phyloP scores from a whole-genome alignment of 2,329 filamentous ascomycete genomes.

The Acephala macrosclerotiorum region DNA sequence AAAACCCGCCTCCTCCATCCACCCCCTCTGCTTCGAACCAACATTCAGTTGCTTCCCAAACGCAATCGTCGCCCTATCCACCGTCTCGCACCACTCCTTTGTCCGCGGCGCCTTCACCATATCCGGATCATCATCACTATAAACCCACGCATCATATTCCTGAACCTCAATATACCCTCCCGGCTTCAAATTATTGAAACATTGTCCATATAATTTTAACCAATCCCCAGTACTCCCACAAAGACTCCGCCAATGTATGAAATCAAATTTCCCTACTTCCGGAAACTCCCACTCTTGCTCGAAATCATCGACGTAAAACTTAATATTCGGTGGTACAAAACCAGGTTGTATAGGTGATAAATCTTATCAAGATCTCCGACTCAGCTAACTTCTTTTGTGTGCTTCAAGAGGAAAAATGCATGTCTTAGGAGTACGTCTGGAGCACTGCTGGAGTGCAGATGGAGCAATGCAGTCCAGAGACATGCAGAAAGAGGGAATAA shows the following conservation, averaged over 20 bases:
- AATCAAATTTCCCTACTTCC: conserved; percentile 45
- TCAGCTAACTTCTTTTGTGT: no score
- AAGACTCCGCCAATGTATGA: conserved; percentile 43
- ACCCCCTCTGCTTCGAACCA: conserved; percentile 18
- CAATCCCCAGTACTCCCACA: conserved; percentile 20
- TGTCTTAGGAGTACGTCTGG: no score
- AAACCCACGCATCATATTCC: conserved; percentile 25
- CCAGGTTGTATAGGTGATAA: conserved; percentile 19
- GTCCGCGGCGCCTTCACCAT: conserved; percentile 16
- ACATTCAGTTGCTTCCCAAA: conserved; percentile 32
- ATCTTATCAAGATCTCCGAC: conserved; percentile 2
- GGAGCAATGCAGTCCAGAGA: no score
- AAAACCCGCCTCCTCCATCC: conserved; percentile 49
- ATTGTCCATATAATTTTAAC: conserved; percentile 17
- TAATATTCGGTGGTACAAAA: conserved; percentile 38
- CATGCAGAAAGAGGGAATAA: no score
- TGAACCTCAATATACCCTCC: conserved; percentile 31
- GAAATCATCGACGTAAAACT: conserved; percentile 43
- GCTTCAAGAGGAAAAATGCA: no score
- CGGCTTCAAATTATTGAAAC: conserved; percentile 22
- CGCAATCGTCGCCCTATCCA: conserved; percentile 20
- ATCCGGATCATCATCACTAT: conserved; percentile 25
- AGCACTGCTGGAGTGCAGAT: no score
- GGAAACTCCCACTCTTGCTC: conserved; percentile 42
- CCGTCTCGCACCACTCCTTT: conserved; percentile 23